Evolutionary conservation across 2,329 filamentous ascomycete genomes (phyloP).

Genomic region (Xylaria sp.): DNA sequence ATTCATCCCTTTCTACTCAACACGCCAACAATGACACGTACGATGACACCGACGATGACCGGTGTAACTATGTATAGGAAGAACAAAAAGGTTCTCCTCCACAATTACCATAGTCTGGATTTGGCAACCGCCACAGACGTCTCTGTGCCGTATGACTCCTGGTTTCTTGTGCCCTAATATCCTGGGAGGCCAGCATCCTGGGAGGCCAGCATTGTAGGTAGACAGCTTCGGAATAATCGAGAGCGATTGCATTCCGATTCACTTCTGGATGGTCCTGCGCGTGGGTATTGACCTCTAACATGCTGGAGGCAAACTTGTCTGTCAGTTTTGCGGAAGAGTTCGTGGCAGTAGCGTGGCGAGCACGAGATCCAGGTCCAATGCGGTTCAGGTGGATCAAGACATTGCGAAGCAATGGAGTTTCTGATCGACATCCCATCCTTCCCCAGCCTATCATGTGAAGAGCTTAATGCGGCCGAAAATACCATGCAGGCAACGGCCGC

Average conservation of each 20-base stretch:
- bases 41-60: slow-evolving; percentile 15
- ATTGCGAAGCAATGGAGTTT: neutral
- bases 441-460: neutral
- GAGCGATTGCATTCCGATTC: too few species aligned
- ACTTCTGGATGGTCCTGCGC: slow-evolving; percentile 3
- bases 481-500: neutral
- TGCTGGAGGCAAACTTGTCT: neutral
- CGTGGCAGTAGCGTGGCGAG: neutral
- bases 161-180: neutral
- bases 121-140: neutral
- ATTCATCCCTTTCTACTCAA: neutral
- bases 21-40: slow-evolving; percentile 17
- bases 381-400: neutral
- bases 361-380: neutral
- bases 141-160: neutral
- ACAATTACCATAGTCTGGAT: slow-evolving; percentile 22
- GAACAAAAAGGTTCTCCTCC: slow-evolving; percentile 20
- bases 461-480: neutral
- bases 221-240: neutral
- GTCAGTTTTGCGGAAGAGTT: neutral
- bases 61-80: slow-evolving; percentile 9
- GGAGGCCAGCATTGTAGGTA: too few species aligned
- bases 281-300: slow-evolving; percentile 3
- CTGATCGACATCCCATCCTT: neutral
- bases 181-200: neutral